Base-by-base conservation (phyloP, 164 flowering plant species). In the Macadamia tetraphylla region DNA sequence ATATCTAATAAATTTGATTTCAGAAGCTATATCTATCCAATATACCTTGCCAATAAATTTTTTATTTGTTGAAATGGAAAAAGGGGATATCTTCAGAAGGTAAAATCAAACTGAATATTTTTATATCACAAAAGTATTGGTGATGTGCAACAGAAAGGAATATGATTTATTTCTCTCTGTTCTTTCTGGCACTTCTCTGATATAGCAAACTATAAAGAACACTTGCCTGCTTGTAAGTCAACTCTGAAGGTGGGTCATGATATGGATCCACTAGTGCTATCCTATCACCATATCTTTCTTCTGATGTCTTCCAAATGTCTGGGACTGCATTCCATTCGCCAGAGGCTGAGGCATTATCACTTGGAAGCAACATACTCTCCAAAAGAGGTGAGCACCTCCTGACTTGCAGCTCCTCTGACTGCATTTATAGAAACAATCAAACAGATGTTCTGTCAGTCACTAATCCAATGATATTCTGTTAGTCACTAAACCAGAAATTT, bases 251-350 rank as follows among this genome's bases (percentile, higher is more conserved):
- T 13, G 98, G 98, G 55, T 88, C 86, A 78, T 94, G 98, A 76
- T 94, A 87, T 10, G 89, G 92, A 78, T 94, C 98, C 67, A 84
- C 78, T 68, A 94, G 35, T 31, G 98, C 98, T 4, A 83, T 71
- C 55, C 80, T 79, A 69, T 91, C 96, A 73, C 90, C 96, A 84
- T 75, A 94, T 63, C 77, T 91, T 61, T 94, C 96, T 5, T 94
- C 91, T 32, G 88, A 75, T 29, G 83, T 77, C 76, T 86, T 91
- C 98, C 98, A 94, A 60, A 94, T 91, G 68, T 94, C 98, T 40
- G 97, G 97, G 65, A 94, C 88, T 11, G 89, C 78, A 73, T 77
- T 81, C 94, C 94, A 89, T 30, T 89, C 89, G 53, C 71, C 70
- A 70, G 83, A 77, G 23, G 70, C 65, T 76, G 74, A 59, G 12